Base-by-base conservation (phyloP, 1,284 basidiomycete species). In the Peniophora sp. region DNA sequence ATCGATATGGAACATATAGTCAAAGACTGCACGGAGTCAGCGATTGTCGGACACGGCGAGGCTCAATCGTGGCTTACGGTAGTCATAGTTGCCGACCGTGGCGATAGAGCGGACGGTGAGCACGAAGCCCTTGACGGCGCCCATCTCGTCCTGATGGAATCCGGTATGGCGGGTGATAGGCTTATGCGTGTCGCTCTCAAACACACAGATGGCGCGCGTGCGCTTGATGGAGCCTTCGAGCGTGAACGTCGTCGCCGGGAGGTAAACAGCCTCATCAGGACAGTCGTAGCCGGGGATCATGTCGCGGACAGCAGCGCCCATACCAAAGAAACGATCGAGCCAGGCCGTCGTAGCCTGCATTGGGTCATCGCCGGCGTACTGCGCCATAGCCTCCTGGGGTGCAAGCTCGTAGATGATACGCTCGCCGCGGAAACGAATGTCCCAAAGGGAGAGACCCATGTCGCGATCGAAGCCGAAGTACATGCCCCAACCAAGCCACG, bases 391-490 rank as follows among this genome's bases (percentile, higher is more conserved):
- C 54, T 81, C 79, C 58, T 80, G 78, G 9, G 79, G 78, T 3
- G 68, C 66, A 10, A 85, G 70, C 76, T 87, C 79, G 56, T 86
- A 86, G 41, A 86, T 71, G 48, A 88, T 74, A 12, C 81, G 64
- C 57, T 84, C 79, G 20, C 73, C 74, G 39, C 72, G 66, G 68
- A 86, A 83, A 11, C 74, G 69, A 51, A 87, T 71, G 60, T 87
- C 78, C 79, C 79, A 87, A 11, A 87, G 63, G 50, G 74, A 76
- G 52, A 87, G 54, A 11, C 84, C 80, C 78, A 84, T 83, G 58
- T 83, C 83, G 35, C 82, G 64, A 49, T 81, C 76, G 58, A 85
- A 85, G 49, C 76, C 74, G 23, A 83, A 66, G 57, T 79, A 85
- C 62, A 83, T 58, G 0, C 73, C 70, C 78, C 78, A 83, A 2